phyloP scores from a whole-genome alignment of 805 yeast genomes.

The Kuraishia piskuri region DNA sequence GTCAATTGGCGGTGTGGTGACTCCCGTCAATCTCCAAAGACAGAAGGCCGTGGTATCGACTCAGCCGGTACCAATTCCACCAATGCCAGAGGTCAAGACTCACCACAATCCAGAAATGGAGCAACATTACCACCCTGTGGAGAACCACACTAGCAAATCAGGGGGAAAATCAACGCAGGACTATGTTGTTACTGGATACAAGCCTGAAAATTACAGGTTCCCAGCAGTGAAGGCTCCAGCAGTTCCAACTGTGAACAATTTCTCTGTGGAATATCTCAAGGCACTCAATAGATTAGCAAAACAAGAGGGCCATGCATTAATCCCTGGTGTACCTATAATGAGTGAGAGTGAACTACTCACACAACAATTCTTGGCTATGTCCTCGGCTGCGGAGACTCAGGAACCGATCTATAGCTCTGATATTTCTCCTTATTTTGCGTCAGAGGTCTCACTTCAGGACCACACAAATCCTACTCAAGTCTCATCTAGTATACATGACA shows the following conservation, averaged over 20 bases:
- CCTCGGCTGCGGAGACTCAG: background rate
- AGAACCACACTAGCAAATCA: background rate
- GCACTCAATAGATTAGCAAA: conserved; percentile 9
- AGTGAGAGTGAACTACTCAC: background rate
- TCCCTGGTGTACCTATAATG: background rate
- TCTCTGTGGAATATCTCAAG: conserved; percentile 35
- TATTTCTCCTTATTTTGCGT: background rate
- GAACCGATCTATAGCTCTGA: background rate
- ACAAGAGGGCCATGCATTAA: background rate
- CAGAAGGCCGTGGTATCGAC: background rate
- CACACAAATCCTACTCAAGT: background rate
- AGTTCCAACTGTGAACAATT: conserved; percentile 20
- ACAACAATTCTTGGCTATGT: background rate
- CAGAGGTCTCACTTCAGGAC: background rate
- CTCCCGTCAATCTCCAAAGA: background rate
- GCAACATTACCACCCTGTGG: background rate
- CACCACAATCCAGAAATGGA: background rate
- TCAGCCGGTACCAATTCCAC: conserved; percentile 5
- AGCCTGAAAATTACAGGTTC: conserved; percentile 46
- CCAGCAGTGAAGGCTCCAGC: conserved; percentile 33
- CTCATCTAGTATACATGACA: background rate
- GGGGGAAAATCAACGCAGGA: conserved; percentile 21
- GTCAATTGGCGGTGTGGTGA: background rate
- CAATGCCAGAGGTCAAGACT: conserved; percentile 1
- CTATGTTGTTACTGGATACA: conserved; percentile 36